Base-by-base conservation (phyloP, 306 rosid species). In the Sphenostylis stenocarpa region DNA sequence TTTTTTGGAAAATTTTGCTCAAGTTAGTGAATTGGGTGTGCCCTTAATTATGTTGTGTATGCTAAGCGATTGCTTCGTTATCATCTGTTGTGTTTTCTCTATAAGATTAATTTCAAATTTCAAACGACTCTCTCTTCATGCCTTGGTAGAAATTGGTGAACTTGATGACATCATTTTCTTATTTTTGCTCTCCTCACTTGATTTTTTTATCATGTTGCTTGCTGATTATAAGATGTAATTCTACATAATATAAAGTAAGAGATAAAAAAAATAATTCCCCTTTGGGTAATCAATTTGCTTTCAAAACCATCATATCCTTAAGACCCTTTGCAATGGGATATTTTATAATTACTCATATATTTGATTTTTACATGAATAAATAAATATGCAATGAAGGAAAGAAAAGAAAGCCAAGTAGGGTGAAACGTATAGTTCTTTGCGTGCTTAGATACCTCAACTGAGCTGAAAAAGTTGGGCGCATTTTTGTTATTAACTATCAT, bases 381-480 rank as follows among this genome's bases (percentile, higher is more conserved):
- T 44, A 28, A 16, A 60, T 34, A 8, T 21, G 41, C 14, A 13
- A 5, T 33, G 67, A 77, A n/a, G 57, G 67, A 39, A 38, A 36
- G 52, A 6, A 64, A 67, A 67, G 34, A 53, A 77, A 66, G 13
- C 10, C 11, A 39, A 39, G 57, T 66, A 2, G 67, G 51, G 38
- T 9, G 69, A 43, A 41, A 77, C 10, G 21, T 26, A 63, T 43
- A 68, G 61, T 41, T 67, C 57, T 67, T 56, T 39, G 67, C 36
- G 26, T 67, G 80, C 29, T 63, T 44, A 34, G 62, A 48, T 47
- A 41, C 71, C 72, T 33, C 36, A 31, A 21, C 17, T 75, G 72
- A 75, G 20, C 79, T 47, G 39, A 31, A 28, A 60, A 60, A 28
- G 33, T 26, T 43, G 19, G 70, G 57, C 17, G 23, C 20, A 43